Evolutionary conservation across 2,329 filamentous ascomycete genomes (phyloP).

Genomic region (Neonectria faginata): DNA sequence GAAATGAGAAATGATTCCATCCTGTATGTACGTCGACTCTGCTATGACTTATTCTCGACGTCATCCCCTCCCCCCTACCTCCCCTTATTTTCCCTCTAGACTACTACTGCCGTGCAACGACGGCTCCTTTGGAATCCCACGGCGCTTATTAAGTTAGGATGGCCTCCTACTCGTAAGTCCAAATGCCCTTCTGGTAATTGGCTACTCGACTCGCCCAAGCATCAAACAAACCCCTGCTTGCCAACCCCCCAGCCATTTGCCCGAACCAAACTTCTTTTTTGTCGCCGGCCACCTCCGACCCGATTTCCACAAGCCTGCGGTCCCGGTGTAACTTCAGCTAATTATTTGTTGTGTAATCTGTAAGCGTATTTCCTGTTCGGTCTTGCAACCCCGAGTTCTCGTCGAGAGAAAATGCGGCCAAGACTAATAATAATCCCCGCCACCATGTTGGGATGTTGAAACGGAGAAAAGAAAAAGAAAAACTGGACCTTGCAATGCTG

Average conservation of each 20-base stretch:
- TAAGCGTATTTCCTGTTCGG: background rate
- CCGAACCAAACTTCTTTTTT: background rate
- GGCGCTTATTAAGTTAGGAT: no score
- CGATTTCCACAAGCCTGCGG: slow-evolving; percentile 3
- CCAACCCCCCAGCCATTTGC: background rate
- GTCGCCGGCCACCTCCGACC: slow-evolving; percentile 1
- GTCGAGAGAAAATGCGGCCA: background rate
- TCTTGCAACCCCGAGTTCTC: background rate
- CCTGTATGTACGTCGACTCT: background rate
- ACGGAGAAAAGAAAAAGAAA: background rate
- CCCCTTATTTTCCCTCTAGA: no score
- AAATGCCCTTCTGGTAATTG: background rate
- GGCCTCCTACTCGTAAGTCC: no score
- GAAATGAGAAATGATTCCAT: slow-evolving; percentile 1
- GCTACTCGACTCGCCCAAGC: background rate
- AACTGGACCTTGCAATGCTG: background rate
- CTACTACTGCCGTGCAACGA: no score
- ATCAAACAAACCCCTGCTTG: background rate
- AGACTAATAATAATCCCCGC: background rate
- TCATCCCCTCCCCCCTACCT: slow-evolving; percentile 20
- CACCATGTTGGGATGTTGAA: background rate
- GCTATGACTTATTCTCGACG: slow-evolving; percentile 43
- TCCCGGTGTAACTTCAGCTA: no score
- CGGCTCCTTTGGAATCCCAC: no score
- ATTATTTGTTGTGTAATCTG: background rate